Base-by-base conservation (phyloP, 1,284 basidiomycete species). In the Ganoderma leucocontextum region DNA sequence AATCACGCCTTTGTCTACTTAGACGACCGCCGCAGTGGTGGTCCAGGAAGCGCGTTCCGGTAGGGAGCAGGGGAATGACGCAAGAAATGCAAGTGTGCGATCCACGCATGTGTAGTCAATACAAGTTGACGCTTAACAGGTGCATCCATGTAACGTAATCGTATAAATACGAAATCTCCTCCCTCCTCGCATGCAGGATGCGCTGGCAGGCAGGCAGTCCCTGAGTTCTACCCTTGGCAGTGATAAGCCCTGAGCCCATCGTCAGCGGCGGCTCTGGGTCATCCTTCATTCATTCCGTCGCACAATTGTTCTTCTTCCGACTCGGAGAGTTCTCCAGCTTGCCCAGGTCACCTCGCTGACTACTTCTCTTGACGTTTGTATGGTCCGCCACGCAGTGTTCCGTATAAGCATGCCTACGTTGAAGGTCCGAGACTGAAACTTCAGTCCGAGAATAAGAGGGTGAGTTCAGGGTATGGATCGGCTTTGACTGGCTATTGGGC, bases 401-500 rank as follows among this genome's bases (percentile, higher is more conserved):
- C 44, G n/a, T 22, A 53, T 33, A 12, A 29, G n/a, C 17, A 9
- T 10, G 19, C 44, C 9, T 13, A 15, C 10, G 4, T 53, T 29
- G 29, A 29, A 29, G 29, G 49, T 29, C n/a, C 22, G 49, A 53
- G 25, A 10, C 49, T 29, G 68, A 66, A 58, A 17, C 38, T 65
- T 62, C 38, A 19, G 38, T 42, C 33, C 8, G 19, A 47, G 36
- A 67, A 70, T 65, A 65, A 38, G 64, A 53, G 36, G 25, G 10
- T 39, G 15, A 42, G 44, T 57, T 67, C 66, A 7, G 13, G 17
- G 42, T 47, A 5, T 33, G 44, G 44, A 10, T 61, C 29, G 2
- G 29, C 29, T 55, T 62, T 12, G 65, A 68, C 36, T 41, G 17
- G 5, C 60, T 67, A 44, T 44, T 62, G 41, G 62, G 53, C 47